Conservation (phyloP, 2,329 filamentous ascomycete species). For the Ophiostoma quercus region DNA sequence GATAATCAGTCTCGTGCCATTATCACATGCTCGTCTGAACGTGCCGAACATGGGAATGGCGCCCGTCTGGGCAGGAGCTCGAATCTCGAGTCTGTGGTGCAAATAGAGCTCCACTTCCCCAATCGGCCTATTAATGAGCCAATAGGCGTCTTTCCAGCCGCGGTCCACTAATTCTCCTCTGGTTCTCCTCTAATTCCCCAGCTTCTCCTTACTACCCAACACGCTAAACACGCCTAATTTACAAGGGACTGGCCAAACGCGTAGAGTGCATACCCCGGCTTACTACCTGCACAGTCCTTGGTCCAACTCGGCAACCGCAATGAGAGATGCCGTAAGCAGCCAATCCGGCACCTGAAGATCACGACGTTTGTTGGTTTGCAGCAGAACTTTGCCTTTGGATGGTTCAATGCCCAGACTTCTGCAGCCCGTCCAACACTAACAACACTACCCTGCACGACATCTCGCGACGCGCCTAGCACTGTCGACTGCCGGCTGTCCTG, state of each 20-base stretch:
- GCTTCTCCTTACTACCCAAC: conserved; percentile 1
- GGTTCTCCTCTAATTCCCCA: not conserved
- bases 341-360: not conserved
- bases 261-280: not conserved
- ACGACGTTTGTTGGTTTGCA: not conserved
- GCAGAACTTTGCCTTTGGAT: not conserved
- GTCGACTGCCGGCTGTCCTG: not conserved
- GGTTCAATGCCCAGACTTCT: not conserved
- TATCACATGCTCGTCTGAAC: not conserved
- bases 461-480: not conserved
- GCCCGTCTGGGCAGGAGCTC: not conserved
- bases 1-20: conserved; percentile 5
- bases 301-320: not conserved
- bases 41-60: not conserved
- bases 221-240: not conserved
- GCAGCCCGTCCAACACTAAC: not conserved
- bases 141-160: not conserved
- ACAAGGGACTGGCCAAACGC: not conserved
- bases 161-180: not conserved
- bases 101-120: not conserved
- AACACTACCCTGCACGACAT: not conserved
- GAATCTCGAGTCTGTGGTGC: not conserved
- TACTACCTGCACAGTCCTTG: no score
- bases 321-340: not conserved
- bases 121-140: not conserved